Evolutionary conservation across 495 filamentous ascomycete species (phyloP).

Genomic region (Aspergillus cristatus): DNA sequence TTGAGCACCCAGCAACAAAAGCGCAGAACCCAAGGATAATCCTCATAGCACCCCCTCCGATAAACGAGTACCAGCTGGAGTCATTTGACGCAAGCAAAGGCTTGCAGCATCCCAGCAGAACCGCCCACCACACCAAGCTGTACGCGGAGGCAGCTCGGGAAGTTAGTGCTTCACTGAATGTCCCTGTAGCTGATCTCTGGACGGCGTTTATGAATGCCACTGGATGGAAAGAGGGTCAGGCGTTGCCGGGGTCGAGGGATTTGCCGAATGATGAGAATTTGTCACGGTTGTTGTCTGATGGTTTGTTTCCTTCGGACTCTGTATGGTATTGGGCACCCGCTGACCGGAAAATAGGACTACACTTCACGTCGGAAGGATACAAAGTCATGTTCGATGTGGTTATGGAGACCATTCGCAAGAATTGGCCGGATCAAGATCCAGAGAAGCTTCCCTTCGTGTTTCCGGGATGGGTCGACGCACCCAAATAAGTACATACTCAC

Average conservation of each 20-base stretch:
- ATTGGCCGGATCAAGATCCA: conserved; percentile 53
- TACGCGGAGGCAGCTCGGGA: conserved; percentile 65
- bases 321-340: not conserved
- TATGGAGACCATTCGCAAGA: conserved; percentile 40
- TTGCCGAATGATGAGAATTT: conserved; percentile 40
- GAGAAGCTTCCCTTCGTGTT: conserved; percentile 42
- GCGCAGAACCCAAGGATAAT: conserved; percentile 67
- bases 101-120: conserved; percentile 43
- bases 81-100: conserved; percentile 43
- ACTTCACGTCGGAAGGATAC: conserved; percentile 55
- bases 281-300: conserved; percentile 47
- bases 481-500: conserved; percentile 24
- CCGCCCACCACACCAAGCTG: conserved; percentile 50
- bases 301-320: conserved; percentile 25
- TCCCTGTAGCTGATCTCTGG: conserved; percentile 70
- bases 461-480: conserved; percentile 43
- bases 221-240: conserved; percentile 51
- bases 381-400: conserved; percentile 47
- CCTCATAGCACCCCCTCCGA: conserved; percentile 67
- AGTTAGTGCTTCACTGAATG: conserved; percentile 50
- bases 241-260: conserved; percentile 44
- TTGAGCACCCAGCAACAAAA: conserved; percentile 55
- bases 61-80: conserved; percentile 64
- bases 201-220: conserved; percentile 57
- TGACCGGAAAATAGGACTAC: conserved; percentile 41